phyloP scores from a whole-genome alignment of 2,329 filamentous ascomycete genomes.

The Microcera coccophila region DNA sequence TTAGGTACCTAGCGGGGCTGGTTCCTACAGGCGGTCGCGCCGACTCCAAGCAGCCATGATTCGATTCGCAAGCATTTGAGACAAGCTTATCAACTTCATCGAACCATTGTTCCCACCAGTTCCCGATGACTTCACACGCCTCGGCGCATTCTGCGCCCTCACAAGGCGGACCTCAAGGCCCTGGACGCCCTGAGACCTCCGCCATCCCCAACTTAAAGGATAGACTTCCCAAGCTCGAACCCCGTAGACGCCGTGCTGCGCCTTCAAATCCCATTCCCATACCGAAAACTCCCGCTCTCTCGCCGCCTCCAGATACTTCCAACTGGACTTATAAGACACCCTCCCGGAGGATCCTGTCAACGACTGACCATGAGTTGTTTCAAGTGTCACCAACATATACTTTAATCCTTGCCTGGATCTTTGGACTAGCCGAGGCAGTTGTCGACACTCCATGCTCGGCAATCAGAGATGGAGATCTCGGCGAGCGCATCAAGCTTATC shows the following conservation, averaged over 20 bases:
- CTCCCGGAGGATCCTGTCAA: constrained; percentile 74
- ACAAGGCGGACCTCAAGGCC: constrained; percentile 1
- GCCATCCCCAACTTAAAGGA: constrained; percentile 41
- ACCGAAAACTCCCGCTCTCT: constrained; percentile 71
- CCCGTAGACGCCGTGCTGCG: constrained; percentile 53
- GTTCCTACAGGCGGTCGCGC: too few relatives aligned
- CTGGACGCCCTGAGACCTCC: constrained; percentile 10
- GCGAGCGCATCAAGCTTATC: constrained; percentile 59
- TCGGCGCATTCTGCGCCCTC: constrained; percentile 10
- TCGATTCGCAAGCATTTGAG: neutral
- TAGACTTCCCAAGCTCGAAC: constrained; percentile 64
- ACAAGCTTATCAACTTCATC: constrained; percentile 2
- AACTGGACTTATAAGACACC: constrained; percentile 63
- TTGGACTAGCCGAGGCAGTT: constrained; percentile 79
- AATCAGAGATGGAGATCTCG: constrained; percentile 52
- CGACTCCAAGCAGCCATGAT: neutral
- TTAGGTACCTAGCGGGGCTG: neutral
- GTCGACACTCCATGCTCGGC: constrained; percentile 64
- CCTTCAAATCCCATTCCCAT: constrained; percentile 57
- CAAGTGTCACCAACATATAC: constrained; percentile 69
- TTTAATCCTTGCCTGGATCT: constrained; percentile 80
- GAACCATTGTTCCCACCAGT: constrained; percentile 1
- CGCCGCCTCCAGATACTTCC: constrained; percentile 60
- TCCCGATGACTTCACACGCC: constrained; percentile 26
- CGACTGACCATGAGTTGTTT: constrained; percentile 76